Evolutionary conservation across 352 stramenopile species (phyloP), one percentile per base, ranked within the genome.

Genomic region (Blastocystis sp.): DNA sequence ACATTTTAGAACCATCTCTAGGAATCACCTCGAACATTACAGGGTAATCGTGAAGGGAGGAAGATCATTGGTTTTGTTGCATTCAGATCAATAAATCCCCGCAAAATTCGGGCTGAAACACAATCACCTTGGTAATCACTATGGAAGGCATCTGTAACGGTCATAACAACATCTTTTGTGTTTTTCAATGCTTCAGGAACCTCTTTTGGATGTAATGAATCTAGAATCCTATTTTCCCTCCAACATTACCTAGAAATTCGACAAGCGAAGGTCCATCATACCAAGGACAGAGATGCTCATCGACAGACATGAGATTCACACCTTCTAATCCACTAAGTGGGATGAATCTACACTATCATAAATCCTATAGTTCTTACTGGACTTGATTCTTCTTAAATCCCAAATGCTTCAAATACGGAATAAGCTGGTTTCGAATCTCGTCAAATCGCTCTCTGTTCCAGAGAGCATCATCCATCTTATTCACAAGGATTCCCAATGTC

Each of bases 391-490:
- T 32, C 19, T n/a, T n/a, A 12, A 61, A 61, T 32, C 54, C 54
- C 2, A 61, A 12, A 32, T 61, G 54, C 27, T 32, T n/a, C 54
- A 61, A 32, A n/a, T 32, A n/a, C 12, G 54, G 54, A n/a, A n/a
- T n/a, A 61, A 61, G 19, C 54, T n/a, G 19, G 54, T n/a, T 61
- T 61, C 27, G 19, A n/a, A 95, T 46, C 12, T 61, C 54, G 74
- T 95, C 93, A 80, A 94, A 32, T 49, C 59, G 39, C 19, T n/a
- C 11, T 29, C 51, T 29, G 16, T 27, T 1, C 56, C 71, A 37
- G 46, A 92, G 90, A 29, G 95, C 93, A 24, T 93, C 92, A 89
- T 98, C 96, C 91, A 98, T 96, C 90, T 98, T 98, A 90, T 98
- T 98, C 52, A 98, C 90, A 0, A 94, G 95, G 16, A 98, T 94